phyloP scores from a whole-genome alignment of 768 basidiomycete species.

The Arthromyces matolae region DNA sequence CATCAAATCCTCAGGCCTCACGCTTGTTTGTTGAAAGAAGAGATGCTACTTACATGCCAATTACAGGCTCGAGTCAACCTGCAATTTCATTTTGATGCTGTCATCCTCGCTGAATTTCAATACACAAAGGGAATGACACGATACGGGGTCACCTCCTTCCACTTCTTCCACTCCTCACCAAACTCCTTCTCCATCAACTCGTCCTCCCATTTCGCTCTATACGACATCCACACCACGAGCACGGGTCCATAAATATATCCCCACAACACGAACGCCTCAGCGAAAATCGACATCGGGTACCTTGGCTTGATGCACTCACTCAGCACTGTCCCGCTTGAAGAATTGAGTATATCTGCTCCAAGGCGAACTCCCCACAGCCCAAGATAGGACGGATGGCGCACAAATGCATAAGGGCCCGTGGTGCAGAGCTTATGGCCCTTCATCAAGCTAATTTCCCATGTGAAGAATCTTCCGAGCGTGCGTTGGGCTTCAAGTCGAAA shows the following conservation, averaged over 20 bases:
- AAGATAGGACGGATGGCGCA: constrained; percentile 9
- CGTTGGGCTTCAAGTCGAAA: constrained; percentile 3
- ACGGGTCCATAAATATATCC: neutral
- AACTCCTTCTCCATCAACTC: constrained; percentile 10
- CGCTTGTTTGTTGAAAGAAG: no score
- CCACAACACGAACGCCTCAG: neutral
- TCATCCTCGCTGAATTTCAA: no score
- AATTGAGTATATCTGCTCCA: constrained; percentile 1
- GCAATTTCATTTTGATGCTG: no score
- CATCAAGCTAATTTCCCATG: constrained; percentile 10
- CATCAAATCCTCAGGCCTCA: no score
- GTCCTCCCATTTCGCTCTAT: constrained; percentile 7
- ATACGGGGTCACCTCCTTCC: constrained; percentile 7
- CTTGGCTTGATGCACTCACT: neutral
- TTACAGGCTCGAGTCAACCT: no score
- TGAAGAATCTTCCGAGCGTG: constrained; percentile 7
- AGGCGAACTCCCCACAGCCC: constrained; percentile 2
- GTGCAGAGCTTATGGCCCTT: constrained; percentile 8
- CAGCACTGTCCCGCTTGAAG: neutral
- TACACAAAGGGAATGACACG: constrained; percentile 6
- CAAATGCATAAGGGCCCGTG: constrained; percentile 4
- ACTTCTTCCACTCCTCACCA: neutral
- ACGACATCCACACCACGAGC: constrained; percentile 7
- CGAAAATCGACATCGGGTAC: neutral
- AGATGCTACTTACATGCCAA: no score